Evolutionary conservation across 495 filamentous ascomycete species (phyloP), one percentile per base, ranked within the genome.

Genomic region (Neurospora tetrasperma): DNA sequence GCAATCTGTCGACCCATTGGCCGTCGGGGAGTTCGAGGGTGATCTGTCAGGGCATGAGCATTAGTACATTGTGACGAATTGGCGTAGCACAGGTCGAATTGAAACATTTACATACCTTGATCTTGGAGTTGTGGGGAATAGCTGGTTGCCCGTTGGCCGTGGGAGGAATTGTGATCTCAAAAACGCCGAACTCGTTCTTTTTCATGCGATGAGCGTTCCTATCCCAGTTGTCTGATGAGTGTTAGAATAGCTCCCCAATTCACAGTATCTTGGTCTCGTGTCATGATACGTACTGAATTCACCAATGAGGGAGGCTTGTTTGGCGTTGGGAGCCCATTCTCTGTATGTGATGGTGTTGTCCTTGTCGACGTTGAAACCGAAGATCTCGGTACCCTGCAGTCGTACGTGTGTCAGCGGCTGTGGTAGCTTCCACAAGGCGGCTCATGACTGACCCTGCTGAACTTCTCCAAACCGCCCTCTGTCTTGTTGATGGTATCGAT

Each of bases 301-400:
- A 71, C 96, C 96, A 74, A 98, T 91, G n/a, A 99, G 86, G 73
- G 91, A 90, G 23, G 96, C 96, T 76, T 90, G 82, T 27, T 89
- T 81, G 70, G 93, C 94, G 84, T 93, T 95, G 69, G 96, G 95
- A 2, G 96, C 96, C 96, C 96, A 99, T 88, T 99, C 96, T 75
- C 92, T 89, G 83, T 99, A 99, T 62, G 84, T 86, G 76, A 99
- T 93, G 80, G 94, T 93, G 76, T 92, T 90, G 77, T 97, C 91
- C 12, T 89, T 85, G 75, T 89, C 85, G 71, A 92, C 88, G 78
- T 91, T 91, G 80, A 99, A 86, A 69, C 96, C 96, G 80, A 91
- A 97, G 71, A 83, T 89, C 79, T 98, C 94, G 72, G 89, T 92
- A 42, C 96, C 95, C 91, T 94, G 62, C 20, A 76, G 75, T 42